Evolutionary conservation across 176 grass and related monocot species (phyloP).

Genomic region (Aegilops sharonensis): DNA sequence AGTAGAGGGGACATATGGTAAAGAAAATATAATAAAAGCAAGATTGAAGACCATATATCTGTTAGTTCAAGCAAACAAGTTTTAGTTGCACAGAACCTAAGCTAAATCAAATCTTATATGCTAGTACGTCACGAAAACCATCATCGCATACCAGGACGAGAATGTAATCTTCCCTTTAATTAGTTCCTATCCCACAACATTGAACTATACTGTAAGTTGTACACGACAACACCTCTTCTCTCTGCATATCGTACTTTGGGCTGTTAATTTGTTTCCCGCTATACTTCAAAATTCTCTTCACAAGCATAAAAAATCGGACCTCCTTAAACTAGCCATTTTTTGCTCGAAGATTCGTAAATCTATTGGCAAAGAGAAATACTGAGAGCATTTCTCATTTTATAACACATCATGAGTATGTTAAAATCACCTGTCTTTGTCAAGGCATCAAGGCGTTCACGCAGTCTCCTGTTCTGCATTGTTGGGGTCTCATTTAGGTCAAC

Average conservation of each 20-base stretch:
- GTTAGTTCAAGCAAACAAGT: not conserved
- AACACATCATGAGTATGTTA: not conserved
- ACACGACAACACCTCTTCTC: not conserved
- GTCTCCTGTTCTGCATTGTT: conserved; percentile 59
- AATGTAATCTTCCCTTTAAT: not conserved
- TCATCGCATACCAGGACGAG: not conserved
- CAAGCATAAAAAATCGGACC: not conserved
- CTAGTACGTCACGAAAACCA: not conserved
- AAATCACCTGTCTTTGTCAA: conserved; percentile 79
- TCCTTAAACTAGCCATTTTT: not conserved
- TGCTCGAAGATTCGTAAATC: no score
- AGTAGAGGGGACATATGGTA: not conserved
- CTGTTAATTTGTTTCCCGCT: not conserved
- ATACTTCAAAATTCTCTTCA: not conserved
- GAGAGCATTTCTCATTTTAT: not conserved
- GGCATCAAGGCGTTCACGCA: conserved; percentile 72
- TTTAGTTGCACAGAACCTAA: not conserved
- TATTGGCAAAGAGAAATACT: not conserved
- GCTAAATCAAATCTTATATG: not conserved
- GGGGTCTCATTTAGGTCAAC: conserved; percentile 93
- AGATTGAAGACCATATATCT: not conserved
- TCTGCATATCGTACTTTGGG: not conserved
- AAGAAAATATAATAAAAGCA: not conserved
- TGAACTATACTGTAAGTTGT: not conserved
- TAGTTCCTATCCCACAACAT: not conserved